Percentiles rank a stretch among this genome's conserved stretches.
phyloP scores from a whole-genome alignment of 164 flowering plant species.

The Berberis thunbergii region DNA sequence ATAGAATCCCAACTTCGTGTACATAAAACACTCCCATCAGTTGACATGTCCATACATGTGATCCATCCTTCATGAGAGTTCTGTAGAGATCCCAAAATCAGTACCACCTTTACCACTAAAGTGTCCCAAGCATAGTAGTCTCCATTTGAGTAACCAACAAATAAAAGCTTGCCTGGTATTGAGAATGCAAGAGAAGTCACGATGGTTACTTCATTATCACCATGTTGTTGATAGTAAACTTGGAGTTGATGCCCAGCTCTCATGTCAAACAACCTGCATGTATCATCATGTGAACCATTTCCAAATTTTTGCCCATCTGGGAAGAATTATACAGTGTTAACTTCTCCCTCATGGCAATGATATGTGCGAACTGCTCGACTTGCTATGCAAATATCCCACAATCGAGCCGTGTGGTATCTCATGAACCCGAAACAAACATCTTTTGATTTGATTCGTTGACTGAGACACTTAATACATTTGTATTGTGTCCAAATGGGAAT shows the following conservation, averaged over 20 bases:
- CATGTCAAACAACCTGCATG: slow-evolving; percentile 80
- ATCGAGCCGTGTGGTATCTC: slow-evolving; percentile 84
- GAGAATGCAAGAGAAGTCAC: slow-evolving; percentile 27
- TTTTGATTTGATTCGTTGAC: slow-evolving; percentile 67
- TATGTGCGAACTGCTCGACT: slow-evolving; percentile 92
- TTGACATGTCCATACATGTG: too few species aligned
- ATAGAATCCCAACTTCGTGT: slow-evolving; percentile 80
- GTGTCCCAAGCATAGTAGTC: too few species aligned
- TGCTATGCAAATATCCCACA: slow-evolving; percentile 93
- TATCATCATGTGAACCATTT: slow-evolving; percentile 94
- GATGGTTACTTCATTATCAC: slow-evolving; percentile 43
- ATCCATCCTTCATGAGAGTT: too few species aligned
- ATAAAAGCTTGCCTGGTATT: too few species aligned
- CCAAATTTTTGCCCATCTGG: slow-evolving; percentile 97
- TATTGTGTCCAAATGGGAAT: too few species aligned
- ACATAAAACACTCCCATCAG: slow-evolving; percentile 97
- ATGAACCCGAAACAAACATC: slow-evolving; percentile 90
- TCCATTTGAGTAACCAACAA: too few species aligned
- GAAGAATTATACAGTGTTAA: slow-evolving; percentile 85
- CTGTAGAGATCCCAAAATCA: slow-evolving; percentile 63
- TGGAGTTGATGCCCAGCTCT: not conserved
- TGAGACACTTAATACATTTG: slow-evolving; percentile 52
- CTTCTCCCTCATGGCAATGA: slow-evolving; percentile 93
- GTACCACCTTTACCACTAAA: slow-evolving; percentile 62
- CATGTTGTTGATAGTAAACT: slow-evolving; percentile 18